phyloP scores from a whole-genome alignment of 2,329 filamentous ascomycete species.

The Colletotrichum karsti region DNA sequence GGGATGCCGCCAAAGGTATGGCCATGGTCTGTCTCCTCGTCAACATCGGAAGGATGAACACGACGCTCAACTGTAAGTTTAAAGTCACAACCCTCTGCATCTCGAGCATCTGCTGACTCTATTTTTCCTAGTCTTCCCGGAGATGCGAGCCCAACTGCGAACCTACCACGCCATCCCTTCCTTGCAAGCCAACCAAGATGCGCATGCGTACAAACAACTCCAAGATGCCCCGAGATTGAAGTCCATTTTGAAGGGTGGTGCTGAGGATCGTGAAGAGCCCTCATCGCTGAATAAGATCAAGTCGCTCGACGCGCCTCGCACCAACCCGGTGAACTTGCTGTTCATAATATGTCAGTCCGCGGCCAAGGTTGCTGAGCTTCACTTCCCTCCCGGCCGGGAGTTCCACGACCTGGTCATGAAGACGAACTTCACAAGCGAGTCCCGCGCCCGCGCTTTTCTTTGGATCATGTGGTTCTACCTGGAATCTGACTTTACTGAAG shows the following conservation, averaged over 20 bases:
- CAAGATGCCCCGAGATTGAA: slow-evolving; percentile 96
- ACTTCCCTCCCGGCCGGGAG: slow-evolving; percentile 86
- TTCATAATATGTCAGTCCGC: slow-evolving; percentile 93
- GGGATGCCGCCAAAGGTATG: slow-evolving; percentile 94
- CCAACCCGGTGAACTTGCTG: slow-evolving; percentile 96
- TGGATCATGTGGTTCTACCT: slow-evolving; percentile 99
- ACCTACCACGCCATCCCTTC: slow-evolving; percentile 99
- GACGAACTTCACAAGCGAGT: slow-evolving; percentile 80
- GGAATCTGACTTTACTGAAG: slow-evolving; percentile 91
- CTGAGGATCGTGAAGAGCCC: slow-evolving; percentile 88
- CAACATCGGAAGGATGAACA: slow-evolving; percentile 99
- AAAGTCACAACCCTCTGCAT: slow-evolving; percentile 19
- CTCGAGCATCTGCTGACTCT: slow-evolving; percentile 30
- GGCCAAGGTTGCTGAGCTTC: slow-evolving; percentile 89
- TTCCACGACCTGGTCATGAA: slow-evolving; percentile 98
- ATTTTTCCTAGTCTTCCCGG: slow-evolving; percentile 86
- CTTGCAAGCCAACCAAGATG: slow-evolving; percentile 92
- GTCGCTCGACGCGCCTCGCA: slow-evolving; percentile 70
- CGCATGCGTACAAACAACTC: slow-evolving; percentile 95
- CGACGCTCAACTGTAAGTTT: slow-evolving; percentile 89
- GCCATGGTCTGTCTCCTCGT: slow-evolving; percentile 98
- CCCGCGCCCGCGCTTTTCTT: slow-evolving; percentile 86
- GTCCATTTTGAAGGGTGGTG: slow-evolving; percentile 95
- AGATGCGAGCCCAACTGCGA: slow-evolving; percentile 97
- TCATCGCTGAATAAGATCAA: slow-evolving; percentile 86